phyloP scores from a whole-genome alignment of 2,329 filamentous ascomycete species.

The Rhynchosporium secalis region DNA sequence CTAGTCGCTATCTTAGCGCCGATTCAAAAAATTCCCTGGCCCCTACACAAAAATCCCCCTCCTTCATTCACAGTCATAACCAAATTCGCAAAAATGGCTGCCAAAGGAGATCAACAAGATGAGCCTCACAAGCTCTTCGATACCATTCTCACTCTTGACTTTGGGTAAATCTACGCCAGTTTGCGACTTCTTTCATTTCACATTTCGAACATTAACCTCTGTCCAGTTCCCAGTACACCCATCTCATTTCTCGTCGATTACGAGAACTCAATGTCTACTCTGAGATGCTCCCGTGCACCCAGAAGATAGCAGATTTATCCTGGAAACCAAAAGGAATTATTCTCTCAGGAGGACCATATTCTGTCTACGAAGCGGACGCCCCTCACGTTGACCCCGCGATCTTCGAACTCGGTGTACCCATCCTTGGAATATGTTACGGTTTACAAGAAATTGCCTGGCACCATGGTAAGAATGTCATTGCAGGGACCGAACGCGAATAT shows the following conservation, averaged over 20 bases:
- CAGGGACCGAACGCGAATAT: constrained; percentile 55
- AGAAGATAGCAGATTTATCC: constrained; percentile 72
- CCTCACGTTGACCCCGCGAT: constrained; percentile 80
- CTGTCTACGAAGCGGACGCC: constrained; percentile 77
- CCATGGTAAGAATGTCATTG: constrained; percentile 64
- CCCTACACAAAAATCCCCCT: background rate
- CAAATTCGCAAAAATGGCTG: constrained; percentile 24
- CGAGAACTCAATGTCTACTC: constrained; percentile 79
- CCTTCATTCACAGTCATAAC: constrained; percentile 10
- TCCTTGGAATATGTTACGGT: constrained; percentile 47
- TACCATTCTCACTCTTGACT: constrained; percentile 72
- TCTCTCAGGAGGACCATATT: constrained; percentile 68
- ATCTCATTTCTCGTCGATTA: constrained; percentile 64
- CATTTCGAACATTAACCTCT: constrained; percentile 15
- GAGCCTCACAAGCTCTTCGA: constrained; percentile 39
- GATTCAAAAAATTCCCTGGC: constrained; percentile 10
- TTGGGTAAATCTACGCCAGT: constrained; percentile 46
- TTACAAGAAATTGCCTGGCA: constrained; percentile 74
- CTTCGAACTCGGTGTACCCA: constrained; percentile 62
- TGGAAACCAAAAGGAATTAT: constrained; percentile 86
- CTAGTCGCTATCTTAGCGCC: constrained; percentile 13
- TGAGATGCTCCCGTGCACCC: constrained; percentile 86
- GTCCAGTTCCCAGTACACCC: constrained; percentile 63
- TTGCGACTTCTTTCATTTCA: background rate
- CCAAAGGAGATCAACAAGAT: constrained; percentile 26